Evolutionary conservation across 176 grass and related monocot genomes (phyloP).

Genomic region (Paspalum notatum): DNA sequence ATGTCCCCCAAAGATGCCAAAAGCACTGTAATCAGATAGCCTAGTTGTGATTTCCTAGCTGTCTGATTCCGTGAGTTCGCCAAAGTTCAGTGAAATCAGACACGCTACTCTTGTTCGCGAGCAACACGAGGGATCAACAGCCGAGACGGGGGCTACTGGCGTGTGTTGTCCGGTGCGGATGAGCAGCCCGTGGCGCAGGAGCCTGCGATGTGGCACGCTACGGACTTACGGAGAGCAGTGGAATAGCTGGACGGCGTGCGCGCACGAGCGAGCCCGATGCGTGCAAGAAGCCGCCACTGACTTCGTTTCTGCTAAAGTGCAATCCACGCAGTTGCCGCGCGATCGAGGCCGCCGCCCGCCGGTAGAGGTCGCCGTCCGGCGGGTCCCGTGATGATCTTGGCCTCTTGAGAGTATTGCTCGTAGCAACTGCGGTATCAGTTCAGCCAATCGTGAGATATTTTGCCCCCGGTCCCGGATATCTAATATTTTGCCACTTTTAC

Average conservation of each 20-base stretch:
- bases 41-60: too few relatives aligned
- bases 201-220: not conserved
- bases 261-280: not conserved
- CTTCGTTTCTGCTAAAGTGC: not conserved
- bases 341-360: slow-evolving; percentile 15
- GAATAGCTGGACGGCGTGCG: not conserved
- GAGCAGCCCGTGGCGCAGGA: slow-evolving; percentile 1
- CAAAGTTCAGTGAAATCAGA: not conserved
- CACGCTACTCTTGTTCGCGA: not conserved
- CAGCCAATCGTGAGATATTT: slow-evolving; percentile 9
- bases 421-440: not conserved
- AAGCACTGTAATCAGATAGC: too few relatives aligned
- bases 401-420: not conserved
- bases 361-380: slow-evolving; percentile 22
- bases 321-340: slow-evolving; percentile 7
- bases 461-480: not conserved
- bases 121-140: too few relatives aligned
- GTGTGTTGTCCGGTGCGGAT: too few relatives aligned
- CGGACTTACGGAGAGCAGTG: not conserved
- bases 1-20: too few relatives aligned
- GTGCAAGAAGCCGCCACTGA: slow-evolving; percentile 3
- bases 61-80: too few relatives aligned
- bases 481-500: too few relatives aligned
- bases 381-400: not conserved
- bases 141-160: too few relatives aligned